A percentile compares a stretch with the other conserved stretches of the same genome.
phyloP scores from a whole-genome alignment of 352 stramenopile species.

The Phytophthora idaei region DNA sequence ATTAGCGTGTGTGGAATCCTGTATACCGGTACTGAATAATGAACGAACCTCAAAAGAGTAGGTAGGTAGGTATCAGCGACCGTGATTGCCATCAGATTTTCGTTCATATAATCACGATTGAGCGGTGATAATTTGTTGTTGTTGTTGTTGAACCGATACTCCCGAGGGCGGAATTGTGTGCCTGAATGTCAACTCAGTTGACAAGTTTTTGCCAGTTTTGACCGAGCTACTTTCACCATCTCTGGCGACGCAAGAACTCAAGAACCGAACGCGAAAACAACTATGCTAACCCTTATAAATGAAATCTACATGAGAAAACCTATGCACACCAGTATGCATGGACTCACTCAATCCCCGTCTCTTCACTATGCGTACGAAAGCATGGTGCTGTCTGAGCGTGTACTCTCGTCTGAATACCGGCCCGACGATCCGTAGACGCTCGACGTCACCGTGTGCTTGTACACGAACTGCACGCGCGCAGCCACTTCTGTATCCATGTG shows the following conservation, averaged over 20 bases:
- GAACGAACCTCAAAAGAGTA: neutral
- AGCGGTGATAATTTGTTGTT: neutral
- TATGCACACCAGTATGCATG: neutral
- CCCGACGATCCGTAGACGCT: constrained; percentile 25
- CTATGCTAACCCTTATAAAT: constrained; percentile 15
- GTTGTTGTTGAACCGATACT: neutral
- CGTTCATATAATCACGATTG: neutral
- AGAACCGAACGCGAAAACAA: neutral
- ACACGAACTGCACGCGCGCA: constrained; percentile 28
- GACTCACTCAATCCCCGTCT: neutral
- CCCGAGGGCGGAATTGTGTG: neutral
- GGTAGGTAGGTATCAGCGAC: too few species aligned
- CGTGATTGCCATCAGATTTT: neutral
- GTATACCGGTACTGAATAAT: too few species aligned
- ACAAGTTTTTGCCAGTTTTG: neutral
- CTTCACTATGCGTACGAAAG: neutral
- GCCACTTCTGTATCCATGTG: constrained; percentile 29
- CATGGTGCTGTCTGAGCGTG: constrained; percentile 23
- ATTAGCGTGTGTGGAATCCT: too few species aligned
- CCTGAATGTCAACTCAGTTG: neutral
- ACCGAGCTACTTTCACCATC: neutral
- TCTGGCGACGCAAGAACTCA: neutral
- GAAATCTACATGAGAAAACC: neutral
- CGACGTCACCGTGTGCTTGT: constrained; percentile 21
- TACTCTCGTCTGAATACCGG: constrained; percentile 22